Base-by-base conservation (phyloP, 805 yeast genomes). In the Lachancea sp. region DNA sequence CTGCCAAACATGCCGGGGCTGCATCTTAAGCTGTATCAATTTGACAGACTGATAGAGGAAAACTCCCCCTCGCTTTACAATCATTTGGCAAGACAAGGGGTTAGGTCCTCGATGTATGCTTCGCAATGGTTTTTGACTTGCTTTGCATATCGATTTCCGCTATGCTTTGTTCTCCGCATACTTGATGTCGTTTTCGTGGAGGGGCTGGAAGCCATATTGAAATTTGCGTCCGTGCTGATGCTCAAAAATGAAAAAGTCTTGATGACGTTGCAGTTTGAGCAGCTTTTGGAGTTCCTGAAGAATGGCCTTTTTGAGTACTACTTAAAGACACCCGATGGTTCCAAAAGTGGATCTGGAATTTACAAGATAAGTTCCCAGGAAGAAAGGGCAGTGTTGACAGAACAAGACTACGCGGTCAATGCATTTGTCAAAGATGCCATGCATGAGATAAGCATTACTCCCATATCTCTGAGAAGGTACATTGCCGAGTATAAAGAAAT, bases 111-210 rank as follows among this genome's bases (percentile, higher is more conserved):
- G 18, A 91, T 91, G 98, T 93, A 87, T 70, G 98, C 97, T 0
- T 82, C 95, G 1, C 98, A 93, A 65, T 93, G 99, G 99, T 91
- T 93, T 59, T 73, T 93, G 55, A 93, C 98, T 0, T 75, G 93
- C 52, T 93, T 93, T 66, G 95, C 96, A 6, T 93, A 93, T 70
- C 88, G 88, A 61, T 91, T 93, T 63, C 98, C 99, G 13, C 69
- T 90, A 41, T 85, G 81, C 46, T 82, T 91, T 60, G 97, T 93
- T 19, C 68, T 88, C 51, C 73, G 97, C 49, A 86, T 93, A 34
- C 87, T 78, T 63, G 99, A 93, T 67, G 77, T 87, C 49, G 80
- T 93, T 7, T 79, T 93, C 42, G 82, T 95, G 7, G 96, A 93
- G 68, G 99, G 99, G 33, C 70, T 83, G 36, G 98, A 90, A 66